phyloP scores from a whole-genome alignment of 208 protist species.

The Angomonas deanei region DNA sequence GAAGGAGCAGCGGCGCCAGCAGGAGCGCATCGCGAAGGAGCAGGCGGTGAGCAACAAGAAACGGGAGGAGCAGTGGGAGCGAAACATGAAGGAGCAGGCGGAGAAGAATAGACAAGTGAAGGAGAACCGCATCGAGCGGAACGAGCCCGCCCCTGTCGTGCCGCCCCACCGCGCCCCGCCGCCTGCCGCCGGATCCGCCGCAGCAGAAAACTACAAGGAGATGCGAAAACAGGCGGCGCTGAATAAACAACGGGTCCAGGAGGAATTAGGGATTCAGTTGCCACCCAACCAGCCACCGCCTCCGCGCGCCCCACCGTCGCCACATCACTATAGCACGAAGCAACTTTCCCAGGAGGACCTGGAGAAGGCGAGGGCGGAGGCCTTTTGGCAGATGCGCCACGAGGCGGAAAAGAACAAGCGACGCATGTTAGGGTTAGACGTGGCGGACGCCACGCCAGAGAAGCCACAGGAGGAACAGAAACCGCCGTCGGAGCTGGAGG shows the following conservation, averaged over 20 bases:
- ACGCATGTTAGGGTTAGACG: slow-evolving; percentile 49
- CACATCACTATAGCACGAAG: slow-evolving; percentile 28
- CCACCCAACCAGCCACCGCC: slow-evolving; percentile 31
- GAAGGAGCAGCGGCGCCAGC: slow-evolving; percentile 51
- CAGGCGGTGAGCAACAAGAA: slow-evolving; percentile 37
- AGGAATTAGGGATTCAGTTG: slow-evolving; percentile 16
- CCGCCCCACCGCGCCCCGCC: slow-evolving; percentile 14
- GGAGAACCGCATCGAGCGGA: slow-evolving; percentile 17
- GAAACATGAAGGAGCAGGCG: slow-evolving; percentile 48
- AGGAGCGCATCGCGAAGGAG: slow-evolving; percentile 37
- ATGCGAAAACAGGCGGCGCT: slow-evolving; percentile 69
- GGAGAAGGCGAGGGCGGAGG: slow-evolving; percentile 57
- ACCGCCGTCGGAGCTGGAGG: slow-evolving; percentile 18
- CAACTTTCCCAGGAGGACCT: slow-evolving; percentile 50
- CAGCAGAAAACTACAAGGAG: slow-evolving; percentile 67
- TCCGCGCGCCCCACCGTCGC: slow-evolving; percentile 21
- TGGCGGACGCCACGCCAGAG: not conserved
- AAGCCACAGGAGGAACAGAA: not conserved
- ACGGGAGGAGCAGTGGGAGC: slow-evolving; percentile 74
- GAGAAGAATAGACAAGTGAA: slow-evolving; percentile 23
- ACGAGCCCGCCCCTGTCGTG: slow-evolving; percentile 1
- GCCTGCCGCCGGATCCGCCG: slow-evolving; percentile 12
- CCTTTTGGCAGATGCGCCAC: slow-evolving; percentile 88
- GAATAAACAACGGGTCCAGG: slow-evolving; percentile 67
- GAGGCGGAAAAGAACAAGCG: slow-evolving; percentile 79